Base-by-base conservation (phyloP, 148 eudicot species). In the Amaranthus hypochondriacus region DNA sequence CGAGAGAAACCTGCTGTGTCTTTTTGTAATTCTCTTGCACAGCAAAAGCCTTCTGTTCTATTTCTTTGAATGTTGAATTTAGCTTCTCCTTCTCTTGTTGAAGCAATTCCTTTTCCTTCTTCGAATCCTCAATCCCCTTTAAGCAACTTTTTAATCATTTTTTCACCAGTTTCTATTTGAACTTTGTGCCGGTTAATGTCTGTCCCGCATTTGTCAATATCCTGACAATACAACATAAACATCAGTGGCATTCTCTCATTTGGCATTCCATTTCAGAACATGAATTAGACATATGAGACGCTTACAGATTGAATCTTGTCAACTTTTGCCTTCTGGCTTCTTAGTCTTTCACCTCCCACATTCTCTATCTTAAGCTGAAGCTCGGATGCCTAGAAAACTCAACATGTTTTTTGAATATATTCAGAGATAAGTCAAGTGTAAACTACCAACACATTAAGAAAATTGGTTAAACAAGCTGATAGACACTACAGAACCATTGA, bases 161-260 rank as follows among this genome's bases (percentile, higher is more conserved):
- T 96, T 76, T 92, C 83, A 62, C 97, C 94, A 50, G 99, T 92
- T 81, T 89, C 96, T 59, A 96, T 92, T 71, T 85, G 94, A 75
- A 96, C 96, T 83, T 90, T 96, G 80, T 80, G 85, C 58, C 96
- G 97, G 73, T 96, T 96, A 70, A 92, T 90, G 77, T 92, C 97
- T 63, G 94, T 87, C 74, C 90, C 88, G 73, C 73, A 89, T 71
- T 82, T 87, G 83, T 96, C 96, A 73, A 96, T 92, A 73, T 96
- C 94, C 99, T 96, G 79, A 48, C 4, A 56, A 50, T 39, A 59
- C 44, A 61, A 68, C 56, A 62, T n/a, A 73, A 43, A 13, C 47
- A 58, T 73, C 10, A 70, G 66, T 61, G 8, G 7, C 13, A 70
- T 52, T 39, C 12, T 12, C 44, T 21, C 43, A 46, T 12, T 75